These are phyloP conservation scores for Sophora flavescens DNA, from an alignment of 306 rosid genomes.

Conservation along the genomic window DNA sequence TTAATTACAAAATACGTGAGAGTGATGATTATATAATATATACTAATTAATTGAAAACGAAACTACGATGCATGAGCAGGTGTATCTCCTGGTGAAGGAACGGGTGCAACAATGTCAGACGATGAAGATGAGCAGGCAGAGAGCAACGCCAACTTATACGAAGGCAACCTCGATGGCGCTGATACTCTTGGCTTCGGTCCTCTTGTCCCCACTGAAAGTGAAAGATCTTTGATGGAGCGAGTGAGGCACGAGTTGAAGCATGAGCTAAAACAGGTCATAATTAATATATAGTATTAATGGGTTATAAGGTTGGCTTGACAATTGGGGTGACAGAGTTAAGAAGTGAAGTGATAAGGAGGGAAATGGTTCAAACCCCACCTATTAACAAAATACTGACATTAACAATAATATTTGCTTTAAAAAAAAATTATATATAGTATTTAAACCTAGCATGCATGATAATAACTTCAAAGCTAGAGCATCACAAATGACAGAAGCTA, in stretches of 20 bases:
- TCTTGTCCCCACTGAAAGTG: slow-evolving; percentile 87
- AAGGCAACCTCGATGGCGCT: slow-evolving; percentile 69
- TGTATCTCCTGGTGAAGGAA: slow-evolving; percentile 85
- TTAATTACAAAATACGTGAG: background rate
- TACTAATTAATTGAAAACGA: background rate
- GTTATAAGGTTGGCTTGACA: too few species aligned
- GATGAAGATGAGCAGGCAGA: slow-evolving; percentile 86
- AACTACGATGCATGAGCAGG: slow-evolving; percentile 52
- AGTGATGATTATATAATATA: background rate
- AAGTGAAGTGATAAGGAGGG: too few species aligned
- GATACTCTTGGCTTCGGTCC: slow-evolving; percentile 89
- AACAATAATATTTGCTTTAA: too few species aligned
- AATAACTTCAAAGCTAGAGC: too few species aligned
- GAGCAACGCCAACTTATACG: slow-evolving; percentile 69
- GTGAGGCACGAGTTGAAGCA: slow-evolving; percentile 90
- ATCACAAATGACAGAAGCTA: background rate
- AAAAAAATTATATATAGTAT: too few species aligned
- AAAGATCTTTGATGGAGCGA: slow-evolving; percentile 92
- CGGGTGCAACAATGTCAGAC: slow-evolving; percentile 98
- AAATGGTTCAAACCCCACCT: too few species aligned
- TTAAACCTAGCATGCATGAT: too few species aligned
- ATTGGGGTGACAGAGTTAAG: too few species aligned
- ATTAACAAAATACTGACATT: too few species aligned
- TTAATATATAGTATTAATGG: too few species aligned
- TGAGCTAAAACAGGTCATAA: slow-evolving; percentile 74